Evolutionary conservation across 306 rosid species (phyloP).

Genomic region (Cotoneaster glaucophyllus): DNA sequence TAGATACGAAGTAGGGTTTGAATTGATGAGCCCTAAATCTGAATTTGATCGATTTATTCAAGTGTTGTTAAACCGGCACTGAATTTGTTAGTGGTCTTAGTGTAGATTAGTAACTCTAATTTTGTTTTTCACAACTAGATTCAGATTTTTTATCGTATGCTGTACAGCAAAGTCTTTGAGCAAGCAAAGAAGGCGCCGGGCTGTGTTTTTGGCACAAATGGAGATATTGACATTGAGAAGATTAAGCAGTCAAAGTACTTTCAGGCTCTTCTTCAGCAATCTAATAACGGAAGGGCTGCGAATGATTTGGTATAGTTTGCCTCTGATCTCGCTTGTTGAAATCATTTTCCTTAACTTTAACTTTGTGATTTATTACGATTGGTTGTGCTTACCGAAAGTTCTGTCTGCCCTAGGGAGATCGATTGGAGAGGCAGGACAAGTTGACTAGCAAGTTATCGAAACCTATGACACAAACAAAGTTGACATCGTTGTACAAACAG

Average conservation of each 20-base stretch:
- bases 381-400: neutral
- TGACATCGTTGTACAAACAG: constrained; percentile 39
- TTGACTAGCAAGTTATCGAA: constrained; percentile 30
- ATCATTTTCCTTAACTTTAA: neutral
- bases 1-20: neutral
- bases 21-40: neutral
- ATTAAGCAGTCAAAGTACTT: constrained; percentile 72
- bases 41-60: neutral
- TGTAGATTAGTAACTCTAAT: neutral
- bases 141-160: constrained; percentile 2
- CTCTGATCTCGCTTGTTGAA: neutral
- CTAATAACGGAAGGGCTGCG: constrained; percentile 29
- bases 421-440: constrained; percentile 34
- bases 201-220: constrained; percentile 39
- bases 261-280: constrained; percentile 45
- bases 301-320: constrained; percentile 38
- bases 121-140: neutral
- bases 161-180: constrained; percentile 70
- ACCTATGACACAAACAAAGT: constrained; percentile 45
- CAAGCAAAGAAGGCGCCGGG: constrained; percentile 66
- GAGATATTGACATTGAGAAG: constrained; percentile 64
- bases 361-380: neutral
- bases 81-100: neutral
- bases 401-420: constrained; percentile 39
- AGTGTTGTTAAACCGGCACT: neutral